A percentile compares a stretch with the other conserved stretches of the same genome.
These are phyloP conservation scores for Parasarocladium wereldwijsianum DNA, from an alignment of 2,329 filamentous ascomycete genomes.

Conservation along the genomic window DNA sequence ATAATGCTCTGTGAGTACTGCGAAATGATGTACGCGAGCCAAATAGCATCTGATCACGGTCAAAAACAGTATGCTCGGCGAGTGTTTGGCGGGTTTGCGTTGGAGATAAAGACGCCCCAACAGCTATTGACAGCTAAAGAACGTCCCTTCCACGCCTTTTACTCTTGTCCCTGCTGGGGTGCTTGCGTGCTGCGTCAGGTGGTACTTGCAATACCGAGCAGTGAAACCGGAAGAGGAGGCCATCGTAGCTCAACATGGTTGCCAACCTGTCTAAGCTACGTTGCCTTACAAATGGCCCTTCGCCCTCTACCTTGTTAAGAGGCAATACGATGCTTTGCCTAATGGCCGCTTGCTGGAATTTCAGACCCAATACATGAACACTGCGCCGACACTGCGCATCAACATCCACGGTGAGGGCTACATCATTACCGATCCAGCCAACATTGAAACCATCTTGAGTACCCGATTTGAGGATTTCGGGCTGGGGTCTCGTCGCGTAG, in stretches of 20 bases:
- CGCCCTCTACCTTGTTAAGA: slow-evolving; percentile 4
- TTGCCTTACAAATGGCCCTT: slow-evolving; percentile 5
- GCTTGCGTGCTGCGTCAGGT: background rate
- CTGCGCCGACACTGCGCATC: slow-evolving; percentile 4
- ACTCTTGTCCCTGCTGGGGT: no score
- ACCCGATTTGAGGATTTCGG: slow-evolving; percentile 3
- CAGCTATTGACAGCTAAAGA: no score
- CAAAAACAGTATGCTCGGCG: no score
- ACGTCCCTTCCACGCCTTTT: no score
- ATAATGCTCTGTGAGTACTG: no score
- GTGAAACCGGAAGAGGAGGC: slow-evolving; percentile 3
- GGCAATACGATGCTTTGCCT: slow-evolving; percentile 4
- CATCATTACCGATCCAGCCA: background rate
- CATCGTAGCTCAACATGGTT: slow-evolving; percentile 3
- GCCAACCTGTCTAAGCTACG: slow-evolving; percentile 3
- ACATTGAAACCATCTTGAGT: slow-evolving; percentile 3
- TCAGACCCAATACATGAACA: slow-evolving; percentile 3
- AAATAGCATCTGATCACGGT: no score
- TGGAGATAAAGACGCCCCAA: no score
- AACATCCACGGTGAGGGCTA: slow-evolving; percentile 3
- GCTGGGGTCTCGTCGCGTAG: slow-evolving; percentile 2
- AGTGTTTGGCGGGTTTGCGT: no score
- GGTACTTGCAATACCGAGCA: background rate
- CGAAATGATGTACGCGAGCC: no score
- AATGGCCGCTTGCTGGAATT: slow-evolving; percentile 4